These are phyloP conservation scores for Nicotiana paniculata DNA, from an alignment of 257 asterid genomes.

Conservation along the genomic window DNA sequence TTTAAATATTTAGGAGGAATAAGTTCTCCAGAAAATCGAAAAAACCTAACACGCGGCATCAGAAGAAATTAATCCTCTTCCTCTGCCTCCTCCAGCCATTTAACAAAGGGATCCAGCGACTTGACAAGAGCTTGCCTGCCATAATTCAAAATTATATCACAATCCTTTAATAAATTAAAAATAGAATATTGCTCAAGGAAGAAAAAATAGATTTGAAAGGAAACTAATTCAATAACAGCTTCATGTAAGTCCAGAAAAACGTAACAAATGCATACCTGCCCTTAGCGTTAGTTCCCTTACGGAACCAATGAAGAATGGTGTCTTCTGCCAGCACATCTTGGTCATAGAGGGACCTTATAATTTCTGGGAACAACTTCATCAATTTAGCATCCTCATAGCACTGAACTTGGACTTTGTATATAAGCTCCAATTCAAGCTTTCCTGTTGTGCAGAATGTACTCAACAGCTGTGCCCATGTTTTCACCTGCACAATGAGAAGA, in stretches of 20 bases:
- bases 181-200: too few relatives aligned
- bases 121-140: slow-evolving; percentile 85
- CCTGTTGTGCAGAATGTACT: slow-evolving; percentile 81
- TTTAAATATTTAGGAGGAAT: background rate
- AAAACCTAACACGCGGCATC: background rate
- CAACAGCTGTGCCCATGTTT: slow-evolving; percentile 76
- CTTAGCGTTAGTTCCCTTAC: slow-evolving; percentile 80
- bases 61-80: slow-evolving; percentile 52
- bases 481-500: slow-evolving; percentile 22
- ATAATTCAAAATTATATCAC: background rate
- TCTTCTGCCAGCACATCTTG: slow-evolving; percentile 97
- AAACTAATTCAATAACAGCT: background rate
- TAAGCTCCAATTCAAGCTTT: slow-evolving; percentile 85
- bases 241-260: background rate
- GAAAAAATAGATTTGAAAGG: background rate
- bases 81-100: slow-evolving; percentile 99
- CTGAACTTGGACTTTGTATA: slow-evolving; percentile 90
- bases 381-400: slow-evolving; percentile 96
- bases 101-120: slow-evolving; percentile 86
- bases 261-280: slow-evolving; percentile 51
- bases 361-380: slow-evolving; percentile 94
- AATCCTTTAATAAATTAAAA: too few relatives aligned
- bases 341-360: slow-evolving; percentile 81
- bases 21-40: background rate
- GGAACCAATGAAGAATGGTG: slow-evolving; percentile 94